Conservation (phyloP, 2,329 filamentous ascomycete species). For the Zymoseptoria tritici region DNA sequence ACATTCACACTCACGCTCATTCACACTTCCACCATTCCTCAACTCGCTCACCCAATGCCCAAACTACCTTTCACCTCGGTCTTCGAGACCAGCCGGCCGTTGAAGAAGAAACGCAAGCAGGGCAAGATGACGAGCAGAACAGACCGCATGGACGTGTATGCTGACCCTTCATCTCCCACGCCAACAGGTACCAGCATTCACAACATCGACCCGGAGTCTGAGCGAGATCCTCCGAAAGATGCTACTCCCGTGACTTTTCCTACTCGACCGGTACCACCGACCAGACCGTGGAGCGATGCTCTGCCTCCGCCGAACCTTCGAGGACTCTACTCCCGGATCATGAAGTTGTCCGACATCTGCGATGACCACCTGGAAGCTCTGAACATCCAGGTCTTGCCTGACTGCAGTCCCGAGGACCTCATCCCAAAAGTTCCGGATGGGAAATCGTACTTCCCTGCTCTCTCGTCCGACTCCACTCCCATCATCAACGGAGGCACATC, state of each 20-base stretch:
- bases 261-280: background rate
- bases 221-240: constrained; percentile 24
- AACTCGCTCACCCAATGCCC: background rate
- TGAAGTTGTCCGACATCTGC: constrained; percentile 36
- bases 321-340: constrained; percentile 36
- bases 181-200: constrained; percentile 11
- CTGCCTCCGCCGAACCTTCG: constrained; percentile 33
- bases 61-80: background rate
- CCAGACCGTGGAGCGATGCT: constrained; percentile 12
- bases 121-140: background rate
- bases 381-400: constrained; percentile 35
- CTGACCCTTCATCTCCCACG: background rate
- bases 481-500: constrained; percentile 23
- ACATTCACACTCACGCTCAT: background rate
- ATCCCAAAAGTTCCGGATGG: constrained; percentile 30
- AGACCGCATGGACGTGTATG: background rate
- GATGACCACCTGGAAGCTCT: constrained; percentile 34
- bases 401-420: constrained; percentile 35
- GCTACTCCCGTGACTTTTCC: constrained; percentile 25
- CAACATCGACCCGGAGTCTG: constrained; percentile 20
- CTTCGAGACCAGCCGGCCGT: background rate
- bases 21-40: background rate
- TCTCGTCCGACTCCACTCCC: constrained; percentile 19
- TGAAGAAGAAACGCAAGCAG: background rate
- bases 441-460: constrained; percentile 33